Conservation (phyloP, 75 land plant genomes). For the Picea glauca region DNA sequence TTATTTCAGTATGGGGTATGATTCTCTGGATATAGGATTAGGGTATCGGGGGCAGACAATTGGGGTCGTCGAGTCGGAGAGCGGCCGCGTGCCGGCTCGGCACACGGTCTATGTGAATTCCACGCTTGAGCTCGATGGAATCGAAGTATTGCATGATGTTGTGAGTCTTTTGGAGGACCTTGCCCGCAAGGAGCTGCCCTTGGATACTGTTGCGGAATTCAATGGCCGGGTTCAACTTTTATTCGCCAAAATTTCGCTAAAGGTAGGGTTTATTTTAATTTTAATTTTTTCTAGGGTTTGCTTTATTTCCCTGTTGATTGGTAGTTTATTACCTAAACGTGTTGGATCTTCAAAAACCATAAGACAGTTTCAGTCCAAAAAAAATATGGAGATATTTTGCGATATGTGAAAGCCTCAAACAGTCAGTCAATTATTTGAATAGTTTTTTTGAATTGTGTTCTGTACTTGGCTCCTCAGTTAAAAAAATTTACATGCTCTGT, state of each 20-base stretch:
- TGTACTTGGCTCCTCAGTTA: no score
- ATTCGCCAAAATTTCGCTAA: slow-evolving; percentile 26
- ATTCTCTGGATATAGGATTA: slow-evolving; percentile 20
- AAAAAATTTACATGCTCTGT: no score
- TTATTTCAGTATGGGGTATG: slow-evolving; percentile 29
- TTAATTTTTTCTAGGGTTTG: no score
- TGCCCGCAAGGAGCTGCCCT: slow-evolving; percentile 30
- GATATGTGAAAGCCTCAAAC: no score
- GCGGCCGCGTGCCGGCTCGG: slow-evolving; percentile 34
- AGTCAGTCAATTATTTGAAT: no score
- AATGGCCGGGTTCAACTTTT: slow-evolving; percentile 26
- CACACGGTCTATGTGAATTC: slow-evolving; percentile 31
- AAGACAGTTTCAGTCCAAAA: no score
- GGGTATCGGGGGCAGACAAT: slow-evolving; percentile 42
- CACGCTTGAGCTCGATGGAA: slow-evolving; percentile 39
- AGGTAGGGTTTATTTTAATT: slow-evolving; percentile 19
- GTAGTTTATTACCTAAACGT: no score
- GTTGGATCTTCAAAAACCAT: no score
- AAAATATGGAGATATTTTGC: no score
- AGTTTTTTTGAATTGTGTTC: no score
- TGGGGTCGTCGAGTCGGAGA: slow-evolving; percentile 28
- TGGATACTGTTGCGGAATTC: slow-evolving; percentile 35
- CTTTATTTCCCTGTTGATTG: no score
- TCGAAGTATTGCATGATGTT: slow-evolving; percentile 34
- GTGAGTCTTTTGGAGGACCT: slow-evolving; percentile 43